These are phyloP conservation scores for Cladosporium cucumerinum DNA, from an alignment of 2,329 filamentous ascomycete genomes.

Conservation along the genomic window DNA sequence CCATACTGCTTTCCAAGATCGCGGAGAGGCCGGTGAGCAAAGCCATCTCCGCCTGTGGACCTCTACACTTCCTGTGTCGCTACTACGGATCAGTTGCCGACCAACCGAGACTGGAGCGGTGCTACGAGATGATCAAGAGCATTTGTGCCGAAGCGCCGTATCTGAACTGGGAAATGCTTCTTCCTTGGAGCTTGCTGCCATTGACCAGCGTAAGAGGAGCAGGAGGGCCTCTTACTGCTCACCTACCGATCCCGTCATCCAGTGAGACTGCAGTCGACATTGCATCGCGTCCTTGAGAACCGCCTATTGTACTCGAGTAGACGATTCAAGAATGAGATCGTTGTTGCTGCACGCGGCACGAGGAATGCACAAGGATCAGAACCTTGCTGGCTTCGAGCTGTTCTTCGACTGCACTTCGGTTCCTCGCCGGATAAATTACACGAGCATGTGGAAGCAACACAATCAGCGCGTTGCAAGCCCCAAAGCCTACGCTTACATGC, in stretches of 20 bases:
- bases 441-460: neutral
- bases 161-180: constrained; percentile 5
- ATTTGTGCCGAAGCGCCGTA: neutral
- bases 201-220: constrained; percentile 1
- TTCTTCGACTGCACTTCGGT: neutral
- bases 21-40: constrained; percentile 6
- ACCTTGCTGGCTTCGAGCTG: neutral
- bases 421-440: neutral
- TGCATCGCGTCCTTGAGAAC: neutral
- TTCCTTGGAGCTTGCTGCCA: constrained; percentile 10
- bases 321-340: neutral
- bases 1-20: neutral
- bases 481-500: neutral
- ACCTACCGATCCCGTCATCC: neutral
- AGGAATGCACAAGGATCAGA: neutral
- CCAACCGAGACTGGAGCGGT: neutral
- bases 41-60: neutral
- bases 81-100: neutral
- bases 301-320: neutral
- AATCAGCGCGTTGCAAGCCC: neutral
- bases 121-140: neutral
- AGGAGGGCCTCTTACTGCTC: neutral
- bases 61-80: neutral
- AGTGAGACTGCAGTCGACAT: neutral
- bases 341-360: neutral